These are phyloP conservation scores for Golubevia sp. DNA, from an alignment of 1,284 basidiomycete species.

Conservation along the genomic window DNA sequence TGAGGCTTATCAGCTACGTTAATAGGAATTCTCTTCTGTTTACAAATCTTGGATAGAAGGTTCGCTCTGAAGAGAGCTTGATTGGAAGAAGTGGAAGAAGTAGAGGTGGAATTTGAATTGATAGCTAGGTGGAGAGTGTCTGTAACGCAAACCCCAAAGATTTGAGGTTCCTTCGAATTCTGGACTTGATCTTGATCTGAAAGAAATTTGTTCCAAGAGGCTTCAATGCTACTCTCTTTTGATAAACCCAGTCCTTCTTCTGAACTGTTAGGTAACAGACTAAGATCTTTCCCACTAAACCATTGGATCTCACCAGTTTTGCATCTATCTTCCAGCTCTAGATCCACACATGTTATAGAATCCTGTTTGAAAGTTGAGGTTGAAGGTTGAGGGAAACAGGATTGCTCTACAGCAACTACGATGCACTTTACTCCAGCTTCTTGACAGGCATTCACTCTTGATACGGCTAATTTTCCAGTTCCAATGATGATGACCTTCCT, in stretches of 20 bases:
- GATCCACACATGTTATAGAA: no score
- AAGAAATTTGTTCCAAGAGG: no score
- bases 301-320: no score
- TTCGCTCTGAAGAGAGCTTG: constrained; percentile 18
- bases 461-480: constrained; percentile 36
- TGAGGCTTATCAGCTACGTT: constrained; percentile 85
- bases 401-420: constrained; percentile 12
- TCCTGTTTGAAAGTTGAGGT: no score
- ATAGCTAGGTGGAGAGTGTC: constrained; percentile 39
- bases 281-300: no score
- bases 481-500: constrained; percentile 25
- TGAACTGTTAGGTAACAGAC: no score
- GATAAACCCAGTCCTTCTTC: no score
- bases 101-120: constrained; percentile 7
- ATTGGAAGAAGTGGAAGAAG: neutral
- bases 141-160: constrained; percentile 56
- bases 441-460: constrained; percentile 32
- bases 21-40: constrained; percentile 70
- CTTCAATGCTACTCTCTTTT: no score
- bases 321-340: no score
- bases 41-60: constrained; percentile 34
- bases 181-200: no score
- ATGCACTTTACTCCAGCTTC: constrained; percentile 40
- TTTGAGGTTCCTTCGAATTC: neutral
- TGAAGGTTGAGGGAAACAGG: no score